Evolutionary conservation across 148 eudicot species (phyloP).

Genomic region (Vaccinium vitisidaea): DNA sequence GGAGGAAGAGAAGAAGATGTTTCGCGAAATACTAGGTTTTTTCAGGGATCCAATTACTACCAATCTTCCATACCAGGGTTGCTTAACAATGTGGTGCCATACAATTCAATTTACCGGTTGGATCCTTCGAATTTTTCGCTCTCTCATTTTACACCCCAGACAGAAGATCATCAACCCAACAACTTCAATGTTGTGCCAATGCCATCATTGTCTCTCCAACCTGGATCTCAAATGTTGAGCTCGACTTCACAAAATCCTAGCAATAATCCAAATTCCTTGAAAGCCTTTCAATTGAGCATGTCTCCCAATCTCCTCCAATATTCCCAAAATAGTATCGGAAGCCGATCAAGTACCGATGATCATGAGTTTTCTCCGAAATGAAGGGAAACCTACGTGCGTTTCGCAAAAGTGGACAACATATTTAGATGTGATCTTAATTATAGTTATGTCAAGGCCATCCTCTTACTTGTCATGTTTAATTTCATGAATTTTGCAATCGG

Average conservation of each 20-base stretch:
- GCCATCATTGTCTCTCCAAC: constrained; percentile 19
- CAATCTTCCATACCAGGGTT: constrained; percentile 22
- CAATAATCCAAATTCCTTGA: constrained; percentile 19
- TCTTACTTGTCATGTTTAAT: background rate
- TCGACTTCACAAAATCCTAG: constrained; percentile 22
- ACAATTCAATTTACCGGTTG: constrained; percentile 32
- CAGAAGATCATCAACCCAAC: constrained; percentile 16
- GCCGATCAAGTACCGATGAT: constrained; percentile 21
- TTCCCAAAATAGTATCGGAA: constrained; percentile 16
- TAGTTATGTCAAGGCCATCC: background rate
- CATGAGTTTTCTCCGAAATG: constrained; percentile 19
- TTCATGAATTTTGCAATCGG: background rate
- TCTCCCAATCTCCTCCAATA: background rate
- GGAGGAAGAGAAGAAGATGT: background rate
- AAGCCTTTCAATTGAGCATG: background rate
- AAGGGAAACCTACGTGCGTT: background rate
- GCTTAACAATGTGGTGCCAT: constrained; percentile 19
- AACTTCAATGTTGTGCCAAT: constrained; percentile 25
- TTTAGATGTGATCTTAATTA: background rate
- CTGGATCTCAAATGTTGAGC: constrained; percentile 31
- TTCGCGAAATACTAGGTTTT: constrained; percentile 19
- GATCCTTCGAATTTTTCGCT: constrained; percentile 37
- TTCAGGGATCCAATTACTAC: constrained; percentile 15
- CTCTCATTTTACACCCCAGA: constrained; percentile 14
- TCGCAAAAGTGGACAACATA: background rate